phyloP scores from a whole-genome alignment of 768 basidiomycete species.

The Naganishia kalamii region DNA sequence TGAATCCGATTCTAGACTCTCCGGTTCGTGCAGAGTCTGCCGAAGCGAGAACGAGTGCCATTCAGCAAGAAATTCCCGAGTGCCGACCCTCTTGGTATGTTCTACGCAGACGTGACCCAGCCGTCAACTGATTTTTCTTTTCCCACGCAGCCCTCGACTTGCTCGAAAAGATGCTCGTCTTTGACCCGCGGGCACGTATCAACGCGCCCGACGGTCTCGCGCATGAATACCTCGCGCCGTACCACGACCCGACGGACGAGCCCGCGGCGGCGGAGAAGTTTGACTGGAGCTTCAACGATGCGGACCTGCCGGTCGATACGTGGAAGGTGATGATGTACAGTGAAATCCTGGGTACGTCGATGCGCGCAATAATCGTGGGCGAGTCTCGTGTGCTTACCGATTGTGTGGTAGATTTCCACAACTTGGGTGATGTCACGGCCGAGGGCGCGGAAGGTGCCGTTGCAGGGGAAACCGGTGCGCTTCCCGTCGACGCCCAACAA shows the following conservation, averaged over 20 bases:
- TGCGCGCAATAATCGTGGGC: neutral
- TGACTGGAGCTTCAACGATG: constrained; percentile 99
- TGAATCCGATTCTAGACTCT: constrained; percentile 62
- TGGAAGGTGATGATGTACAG: constrained; percentile 99
- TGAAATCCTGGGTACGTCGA: constrained; percentile 77
- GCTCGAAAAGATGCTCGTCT: constrained; percentile 97
- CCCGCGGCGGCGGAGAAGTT: constrained; percentile 88
- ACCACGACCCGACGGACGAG: constrained; percentile 97
- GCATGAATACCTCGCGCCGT: constrained; percentile 91
- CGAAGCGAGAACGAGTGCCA: constrained; percentile 90
- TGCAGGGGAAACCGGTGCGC: constrained; percentile 35
- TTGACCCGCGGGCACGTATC: constrained; percentile 95
- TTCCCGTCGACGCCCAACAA: neutral
- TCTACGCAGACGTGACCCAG: neutral
- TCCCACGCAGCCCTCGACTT: constrained; percentile 70
- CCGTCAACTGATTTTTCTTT: constrained; percentile 8
- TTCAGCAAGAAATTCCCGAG: constrained; percentile 89
- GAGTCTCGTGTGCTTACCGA: neutral
- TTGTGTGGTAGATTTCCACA: constrained; percentile 43
- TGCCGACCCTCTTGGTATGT: constrained; percentile 74
- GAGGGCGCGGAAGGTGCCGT: constrained; percentile 45
- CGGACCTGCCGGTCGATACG: constrained; percentile 93
- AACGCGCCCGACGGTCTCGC: constrained; percentile 80
- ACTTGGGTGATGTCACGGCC: constrained; percentile 44
- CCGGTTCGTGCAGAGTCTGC: constrained; percentile 94